Evolutionary conservation across 169 alveolate genomes (phyloP).

Genomic region (Eimeria sp.): DNA sequence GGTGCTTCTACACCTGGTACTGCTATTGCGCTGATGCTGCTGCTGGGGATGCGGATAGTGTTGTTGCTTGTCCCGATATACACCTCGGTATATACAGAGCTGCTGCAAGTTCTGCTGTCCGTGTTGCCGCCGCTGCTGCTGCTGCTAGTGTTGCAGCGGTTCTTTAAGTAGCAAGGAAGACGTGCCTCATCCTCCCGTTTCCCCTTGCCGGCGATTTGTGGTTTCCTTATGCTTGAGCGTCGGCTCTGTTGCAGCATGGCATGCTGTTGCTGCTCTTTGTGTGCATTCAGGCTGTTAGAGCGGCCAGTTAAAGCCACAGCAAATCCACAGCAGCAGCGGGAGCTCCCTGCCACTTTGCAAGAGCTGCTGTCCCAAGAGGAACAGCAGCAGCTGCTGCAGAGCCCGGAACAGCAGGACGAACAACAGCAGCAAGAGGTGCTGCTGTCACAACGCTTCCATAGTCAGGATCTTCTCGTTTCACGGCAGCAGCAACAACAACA

Average conservation of each 20-base stretch:
- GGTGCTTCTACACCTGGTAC: not conserved
- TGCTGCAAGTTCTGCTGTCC: too few species aligned
- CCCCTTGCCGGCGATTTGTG: too few species aligned
- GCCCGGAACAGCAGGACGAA: conserved; percentile 38
- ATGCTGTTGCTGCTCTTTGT: not conserved
- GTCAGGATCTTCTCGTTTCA: not conserved
- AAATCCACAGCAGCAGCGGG: too few species aligned
- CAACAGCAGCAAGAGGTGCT: conserved; percentile 16
- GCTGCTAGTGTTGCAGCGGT: too few species aligned
- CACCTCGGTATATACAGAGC: too few species aligned
- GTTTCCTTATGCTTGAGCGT: too few species aligned
- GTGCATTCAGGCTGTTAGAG: not conserved
- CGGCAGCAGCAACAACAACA: not conserved
- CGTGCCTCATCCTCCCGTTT: too few species aligned
- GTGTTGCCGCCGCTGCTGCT: too few species aligned
- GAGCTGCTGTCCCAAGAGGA: conserved; percentile 38
- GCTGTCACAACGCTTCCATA: conserved; percentile 13
- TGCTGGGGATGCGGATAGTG: not conserved
- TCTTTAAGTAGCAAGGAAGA: too few species aligned
- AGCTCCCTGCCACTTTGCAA: conserved; percentile 31
- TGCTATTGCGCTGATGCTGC: not conserved
- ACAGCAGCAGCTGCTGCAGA: conserved; percentile 44
- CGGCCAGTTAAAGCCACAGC: not conserved
- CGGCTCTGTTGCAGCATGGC: not conserved
- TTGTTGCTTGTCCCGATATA: too few species aligned